Conservation (phyloP, 805 yeast species). For the Wickerhamomyces xylosicus region DNA sequence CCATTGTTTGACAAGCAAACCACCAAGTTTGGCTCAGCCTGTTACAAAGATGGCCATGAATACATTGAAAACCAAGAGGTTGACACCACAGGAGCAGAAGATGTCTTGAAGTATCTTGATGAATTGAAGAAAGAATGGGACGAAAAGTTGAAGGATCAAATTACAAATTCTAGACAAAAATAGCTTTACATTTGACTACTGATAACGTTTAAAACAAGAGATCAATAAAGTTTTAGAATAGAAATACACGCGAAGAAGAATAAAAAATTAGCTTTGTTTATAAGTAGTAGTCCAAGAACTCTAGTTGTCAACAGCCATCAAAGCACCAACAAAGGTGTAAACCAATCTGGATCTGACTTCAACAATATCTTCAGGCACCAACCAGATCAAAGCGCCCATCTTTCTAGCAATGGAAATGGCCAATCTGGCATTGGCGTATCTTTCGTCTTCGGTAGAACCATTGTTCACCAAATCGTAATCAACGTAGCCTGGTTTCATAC, state of each 20-base stretch:
- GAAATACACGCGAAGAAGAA: too few species aligned
- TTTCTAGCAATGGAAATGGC: conserved; percentile 98
- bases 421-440: conserved; percentile 87
- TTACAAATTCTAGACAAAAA: conserved; percentile 27
- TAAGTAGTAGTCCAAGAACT: neutral
- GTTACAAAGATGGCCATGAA: conserved; percentile 54
- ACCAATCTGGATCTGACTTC: conserved; percentile 93
- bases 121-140: conserved; percentile 60
- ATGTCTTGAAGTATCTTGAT: conserved; percentile 57
- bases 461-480: conserved; percentile 85
- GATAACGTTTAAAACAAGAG: too few species aligned
- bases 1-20: conserved; percentile 35
- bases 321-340: conserved; percentile 88
- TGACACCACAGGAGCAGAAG: conserved; percentile 54
- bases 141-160: conserved; percentile 61
- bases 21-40: conserved; percentile 66
- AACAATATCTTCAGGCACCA: conserved; percentile 98
- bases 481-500: conserved; percentile 94
- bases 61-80: conserved; percentile 45
- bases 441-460: conserved; percentile 75
- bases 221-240: too few species aligned
- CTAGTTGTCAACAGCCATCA: conserved; percentile 55
- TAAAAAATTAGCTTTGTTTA: too few species aligned
- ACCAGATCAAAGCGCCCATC: conserved; percentile 94
- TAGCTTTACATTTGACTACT: too few species aligned